These are phyloP conservation scores for Multifurca ochricompacta DNA, from an alignment of 768 basidiomycete species.

Conservation along the genomic window DNA sequence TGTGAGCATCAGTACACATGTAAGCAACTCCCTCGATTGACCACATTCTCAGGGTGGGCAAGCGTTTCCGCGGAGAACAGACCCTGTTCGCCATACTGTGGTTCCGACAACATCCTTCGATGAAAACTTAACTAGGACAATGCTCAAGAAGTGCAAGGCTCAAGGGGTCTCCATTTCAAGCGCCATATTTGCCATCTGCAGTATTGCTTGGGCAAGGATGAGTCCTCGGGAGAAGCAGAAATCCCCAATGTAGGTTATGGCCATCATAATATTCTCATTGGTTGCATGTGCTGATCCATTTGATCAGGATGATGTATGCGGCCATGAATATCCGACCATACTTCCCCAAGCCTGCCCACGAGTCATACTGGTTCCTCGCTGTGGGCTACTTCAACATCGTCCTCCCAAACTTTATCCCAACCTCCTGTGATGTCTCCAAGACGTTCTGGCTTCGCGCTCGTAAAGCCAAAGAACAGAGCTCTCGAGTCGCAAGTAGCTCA, in stretches of 20 bases:
- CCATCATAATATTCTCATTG: conserved; percentile 1
- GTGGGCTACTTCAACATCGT: conserved; percentile 78
- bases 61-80: conserved; percentile 47
- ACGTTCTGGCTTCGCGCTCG: conserved; percentile 73
- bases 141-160: conserved; percentile 63
- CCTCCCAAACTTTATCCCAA: conserved; percentile 65
- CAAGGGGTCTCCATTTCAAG: conserved; percentile 68
- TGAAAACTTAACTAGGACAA: conserved; percentile 45
- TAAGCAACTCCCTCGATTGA: background rate
- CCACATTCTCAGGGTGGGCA: conserved; percentile 58
- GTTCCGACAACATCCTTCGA: conserved; percentile 63
- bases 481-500: conserved; percentile 51
- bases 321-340: conserved; percentile 72
- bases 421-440: conserved; percentile 27
- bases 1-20: conserved; percentile 12
- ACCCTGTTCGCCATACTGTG: conserved; percentile 46
- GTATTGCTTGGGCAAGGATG: conserved; percentile 62
- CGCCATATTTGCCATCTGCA: conserved; percentile 68
- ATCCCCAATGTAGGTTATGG: conserved; percentile 45
- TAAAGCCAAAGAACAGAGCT: conserved; percentile 60
- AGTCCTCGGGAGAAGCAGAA: conserved; percentile 34
- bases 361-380: conserved; percentile 78
- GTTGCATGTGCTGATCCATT: background rate
- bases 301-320: conserved; percentile 70
- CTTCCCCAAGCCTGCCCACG: conserved; percentile 33